phyloP scores from a whole-genome alignment of 352 stramenopile species.

The Pythium folliculosum region DNA sequence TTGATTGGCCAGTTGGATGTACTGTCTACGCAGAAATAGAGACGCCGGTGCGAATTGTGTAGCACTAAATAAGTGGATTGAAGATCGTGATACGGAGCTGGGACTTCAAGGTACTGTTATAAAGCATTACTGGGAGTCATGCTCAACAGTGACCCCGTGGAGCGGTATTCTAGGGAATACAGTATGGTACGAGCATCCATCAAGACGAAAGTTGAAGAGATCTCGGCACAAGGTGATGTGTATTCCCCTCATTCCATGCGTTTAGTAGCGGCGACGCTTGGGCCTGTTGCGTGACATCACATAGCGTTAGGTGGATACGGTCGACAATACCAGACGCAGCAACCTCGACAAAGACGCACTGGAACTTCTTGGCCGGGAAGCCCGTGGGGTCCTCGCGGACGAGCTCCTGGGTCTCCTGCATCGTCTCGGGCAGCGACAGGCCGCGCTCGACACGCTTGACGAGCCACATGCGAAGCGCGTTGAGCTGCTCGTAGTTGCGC shows the following conservation, averaged over 20 bases:
- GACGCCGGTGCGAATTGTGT: neutral
- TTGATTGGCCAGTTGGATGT: neutral
- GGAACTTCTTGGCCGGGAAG: slow-evolving; percentile 85
- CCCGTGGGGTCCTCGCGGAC: slow-evolving; percentile 82
- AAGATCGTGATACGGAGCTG: neutral
- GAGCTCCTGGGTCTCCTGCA: slow-evolving; percentile 80
- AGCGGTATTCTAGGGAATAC: neutral
- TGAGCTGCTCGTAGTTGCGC: slow-evolving; percentile 82
- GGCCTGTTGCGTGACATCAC: slow-evolving; percentile 32
- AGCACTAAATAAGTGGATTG: neutral
- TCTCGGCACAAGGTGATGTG: neutral
- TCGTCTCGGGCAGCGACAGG: slow-evolving; percentile 66
- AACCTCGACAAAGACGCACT: slow-evolving; percentile 34
- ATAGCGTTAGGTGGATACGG: neutral
- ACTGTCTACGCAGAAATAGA: neutral
- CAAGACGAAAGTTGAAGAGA: too few relatives aligned
- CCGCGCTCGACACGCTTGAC: slow-evolving; percentile 80
- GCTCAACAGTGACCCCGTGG: neutral
- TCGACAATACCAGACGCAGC: neutral
- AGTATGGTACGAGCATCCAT: neutral
- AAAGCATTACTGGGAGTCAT: neutral
- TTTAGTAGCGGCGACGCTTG: slow-evolving; percentile 72
- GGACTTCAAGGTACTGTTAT: neutral
- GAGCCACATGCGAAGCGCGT: slow-evolving; percentile 74
- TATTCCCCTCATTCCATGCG: slow-evolving; percentile 1